Percentiles rank a stretch among this genome's conserved stretches.
These are phyloP conservation scores for Petunia axillaris DNA, from an alignment of 257 asterid species.

Conservation along the genomic window DNA sequence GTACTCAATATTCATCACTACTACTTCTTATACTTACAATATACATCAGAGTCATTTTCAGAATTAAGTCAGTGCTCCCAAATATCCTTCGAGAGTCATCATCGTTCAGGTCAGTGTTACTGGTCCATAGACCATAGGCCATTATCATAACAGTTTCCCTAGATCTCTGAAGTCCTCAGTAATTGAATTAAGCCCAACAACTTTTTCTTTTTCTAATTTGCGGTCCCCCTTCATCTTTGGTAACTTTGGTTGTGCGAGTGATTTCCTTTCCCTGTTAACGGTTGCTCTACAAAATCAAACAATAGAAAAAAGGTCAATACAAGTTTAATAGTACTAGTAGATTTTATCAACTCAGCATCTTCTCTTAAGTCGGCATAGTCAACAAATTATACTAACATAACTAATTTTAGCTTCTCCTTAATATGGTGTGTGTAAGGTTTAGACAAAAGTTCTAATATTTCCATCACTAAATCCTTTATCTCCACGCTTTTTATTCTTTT, in stretches of 20 bases:
- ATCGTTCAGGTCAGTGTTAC: background rate
- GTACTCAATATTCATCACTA: too few relatives aligned
- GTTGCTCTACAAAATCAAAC: background rate
- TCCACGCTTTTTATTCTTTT: too few relatives aligned
- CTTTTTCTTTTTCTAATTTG: background rate
- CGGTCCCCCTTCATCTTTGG: background rate
- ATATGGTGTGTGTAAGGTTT: too few relatives aligned
- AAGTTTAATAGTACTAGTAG: background rate
- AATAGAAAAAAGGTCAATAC: background rate
- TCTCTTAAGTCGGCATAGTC: too few relatives aligned
- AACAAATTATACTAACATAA: too few relatives aligned
- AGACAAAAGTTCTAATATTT: too few relatives aligned
- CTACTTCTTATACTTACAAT: background rate
- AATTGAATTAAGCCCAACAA: background rate
- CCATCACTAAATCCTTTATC: too few relatives aligned
- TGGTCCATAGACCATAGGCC: background rate
- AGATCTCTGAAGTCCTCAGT: background rate
- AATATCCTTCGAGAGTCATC: background rate
- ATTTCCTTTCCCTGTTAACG: background rate
- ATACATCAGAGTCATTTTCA: background rate
- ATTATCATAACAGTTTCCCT: background rate
- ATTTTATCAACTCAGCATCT: too few relatives aligned
- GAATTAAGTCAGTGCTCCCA: background rate
- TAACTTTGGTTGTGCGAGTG: background rate
- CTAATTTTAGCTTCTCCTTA: too few relatives aligned